A percentile compares a stretch with the other conserved stretches of the same genome.
Conservation (phyloP, 306 rosid genomes). For the Acacia melanoxylon region DNA sequence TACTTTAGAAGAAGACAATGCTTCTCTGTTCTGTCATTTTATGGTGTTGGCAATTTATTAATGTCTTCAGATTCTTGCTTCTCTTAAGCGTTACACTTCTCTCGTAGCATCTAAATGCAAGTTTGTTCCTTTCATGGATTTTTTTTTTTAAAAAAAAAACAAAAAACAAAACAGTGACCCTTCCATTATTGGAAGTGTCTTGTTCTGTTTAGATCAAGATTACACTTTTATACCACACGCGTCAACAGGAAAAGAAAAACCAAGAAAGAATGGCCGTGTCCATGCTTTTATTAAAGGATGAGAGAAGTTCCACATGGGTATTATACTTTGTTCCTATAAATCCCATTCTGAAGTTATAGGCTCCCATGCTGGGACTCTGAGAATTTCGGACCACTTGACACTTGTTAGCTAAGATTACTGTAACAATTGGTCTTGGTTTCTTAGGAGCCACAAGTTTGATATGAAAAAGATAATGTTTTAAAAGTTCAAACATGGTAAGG, state of each 20-base stretch:
- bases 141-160: too few species aligned
- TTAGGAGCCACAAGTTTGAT: conserved; percentile 35
- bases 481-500: conserved; percentile 2
- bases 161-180: conserved; percentile 26
- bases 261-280: background rate
- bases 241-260: background rate
- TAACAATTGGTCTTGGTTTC: conserved; percentile 16
- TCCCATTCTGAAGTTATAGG: conserved; percentile 25
- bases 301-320: background rate
- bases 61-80: conserved; percentile 48
- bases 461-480: conserved; percentile 14
- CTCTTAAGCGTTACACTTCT: conserved; percentile 34
- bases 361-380: conserved; percentile 31
- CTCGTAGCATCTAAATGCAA: conserved; percentile 29
- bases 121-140: conserved; percentile 21
- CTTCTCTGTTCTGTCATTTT: conserved; percentile 42
- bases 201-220: conserved; percentile 3
- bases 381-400: conserved; percentile 20
- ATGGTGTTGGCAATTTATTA: conserved; percentile 39
- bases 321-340: background rate
- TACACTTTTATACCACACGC: background rate
- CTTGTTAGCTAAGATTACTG: conserved; percentile 6
- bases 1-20: conserved; percentile 47
- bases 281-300: background rate
- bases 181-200: conserved; percentile 18